Percentiles rank a stretch among this genome's conserved stretches.
Conservation (phyloP, 495 filamentous ascomycete species). For the Podospora fimiseda region DNA sequence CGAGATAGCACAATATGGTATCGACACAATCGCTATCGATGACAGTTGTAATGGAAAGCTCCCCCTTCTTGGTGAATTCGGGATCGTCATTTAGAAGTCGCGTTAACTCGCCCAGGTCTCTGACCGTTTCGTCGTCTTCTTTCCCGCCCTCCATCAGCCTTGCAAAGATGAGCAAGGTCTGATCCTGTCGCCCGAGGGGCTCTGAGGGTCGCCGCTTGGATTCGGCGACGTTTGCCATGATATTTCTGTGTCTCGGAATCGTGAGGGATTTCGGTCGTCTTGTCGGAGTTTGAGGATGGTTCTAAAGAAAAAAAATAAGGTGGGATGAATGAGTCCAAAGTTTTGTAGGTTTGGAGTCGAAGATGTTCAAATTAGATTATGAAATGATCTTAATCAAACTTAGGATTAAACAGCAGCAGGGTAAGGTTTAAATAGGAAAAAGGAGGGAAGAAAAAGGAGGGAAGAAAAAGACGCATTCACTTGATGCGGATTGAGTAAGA, state of each 20-base stretch:
- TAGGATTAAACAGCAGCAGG: not conserved
- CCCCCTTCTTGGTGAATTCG: constrained; percentile 28
- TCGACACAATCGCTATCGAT: constrained; percentile 75
- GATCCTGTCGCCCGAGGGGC: constrained; percentile 30
- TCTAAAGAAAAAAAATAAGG: not conserved
- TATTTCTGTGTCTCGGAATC: not conserved
- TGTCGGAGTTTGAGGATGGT: no score
- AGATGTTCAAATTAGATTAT: not conserved
- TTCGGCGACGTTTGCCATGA: constrained; percentile 17
- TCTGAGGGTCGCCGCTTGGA: constrained; percentile 3
- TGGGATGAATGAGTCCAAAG: not conserved
- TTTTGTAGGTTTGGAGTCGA: no score
- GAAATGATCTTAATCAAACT: not conserved
- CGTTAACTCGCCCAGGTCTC: constrained; percentile 41
- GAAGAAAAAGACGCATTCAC: not conserved
- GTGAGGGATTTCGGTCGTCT: not conserved
- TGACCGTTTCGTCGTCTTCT: constrained; percentile 48
- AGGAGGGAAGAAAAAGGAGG: not conserved
- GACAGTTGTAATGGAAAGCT: constrained; percentile 50
- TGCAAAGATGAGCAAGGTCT: constrained; percentile 47
- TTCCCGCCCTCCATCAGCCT: constrained; percentile 51
- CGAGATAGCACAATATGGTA: constrained; percentile 68
- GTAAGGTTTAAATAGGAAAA: not conserved
- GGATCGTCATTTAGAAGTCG: constrained; percentile 45
- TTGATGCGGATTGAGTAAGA: no score